Conservation (phyloP, 768 basidiomycete genomes). For the Pisolithus marmoratus region DNA sequence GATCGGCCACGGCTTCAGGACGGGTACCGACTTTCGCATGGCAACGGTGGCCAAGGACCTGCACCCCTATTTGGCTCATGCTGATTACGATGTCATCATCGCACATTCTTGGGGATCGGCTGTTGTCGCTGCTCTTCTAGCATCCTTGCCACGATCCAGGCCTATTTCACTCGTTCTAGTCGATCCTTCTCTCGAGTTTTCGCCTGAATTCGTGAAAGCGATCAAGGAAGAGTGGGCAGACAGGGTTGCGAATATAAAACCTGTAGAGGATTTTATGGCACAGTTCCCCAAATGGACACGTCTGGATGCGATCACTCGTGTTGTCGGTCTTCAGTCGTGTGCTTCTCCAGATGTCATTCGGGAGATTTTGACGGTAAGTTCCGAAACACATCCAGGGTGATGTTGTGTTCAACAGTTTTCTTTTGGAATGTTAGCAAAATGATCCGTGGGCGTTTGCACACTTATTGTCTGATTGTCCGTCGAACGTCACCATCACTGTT, state of each 20-base stretch:
- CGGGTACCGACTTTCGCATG: constrained; percentile 8
- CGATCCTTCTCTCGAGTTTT: constrained; percentile 6
- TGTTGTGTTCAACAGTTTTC: not conserved
- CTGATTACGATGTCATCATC: constrained; percentile 1
- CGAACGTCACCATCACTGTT: constrained; percentile 11
- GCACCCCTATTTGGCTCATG: constrained; percentile 9
- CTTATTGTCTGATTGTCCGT: constrained; percentile 6
- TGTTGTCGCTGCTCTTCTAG: not conserved
- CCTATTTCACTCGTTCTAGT: constrained; percentile 4
- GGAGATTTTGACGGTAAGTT: constrained; percentile 7
- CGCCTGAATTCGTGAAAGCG: not conserved
- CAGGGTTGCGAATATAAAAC: constrained; percentile 1
- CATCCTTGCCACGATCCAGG: not conserved
- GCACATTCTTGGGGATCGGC: constrained; percentile 6
- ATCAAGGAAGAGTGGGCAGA: not conserved
- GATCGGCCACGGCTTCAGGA: constrained; percentile 12
- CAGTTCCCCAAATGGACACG: constrained; percentile 13
- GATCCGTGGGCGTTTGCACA: constrained; percentile 10
- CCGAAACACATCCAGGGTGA: not conserved
- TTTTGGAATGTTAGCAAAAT: constrained; percentile 15
- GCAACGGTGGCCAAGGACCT: constrained; percentile 12
- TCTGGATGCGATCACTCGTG: constrained; percentile 8
- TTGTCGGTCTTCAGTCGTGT: constrained; percentile 7
- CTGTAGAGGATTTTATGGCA: constrained; percentile 4
- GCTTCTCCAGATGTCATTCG: constrained; percentile 2